phyloP scores from a whole-genome alignment of 139 green algal species.

The Tetradesmus obliquus region DNA sequence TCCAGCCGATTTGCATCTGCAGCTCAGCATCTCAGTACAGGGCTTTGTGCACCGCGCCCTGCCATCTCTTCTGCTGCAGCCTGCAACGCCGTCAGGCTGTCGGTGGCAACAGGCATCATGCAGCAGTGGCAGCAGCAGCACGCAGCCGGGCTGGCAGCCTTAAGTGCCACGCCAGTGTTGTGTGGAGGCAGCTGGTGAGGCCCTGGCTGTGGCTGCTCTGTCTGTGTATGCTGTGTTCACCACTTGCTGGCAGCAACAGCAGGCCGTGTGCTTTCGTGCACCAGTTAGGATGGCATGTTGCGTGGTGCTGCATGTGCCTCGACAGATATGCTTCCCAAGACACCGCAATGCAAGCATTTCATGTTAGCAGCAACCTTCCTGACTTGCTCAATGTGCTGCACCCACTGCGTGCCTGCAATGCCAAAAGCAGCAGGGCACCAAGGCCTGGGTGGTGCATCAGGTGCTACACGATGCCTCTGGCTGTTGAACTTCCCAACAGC shows the following conservation, averaged over 20 bases:
- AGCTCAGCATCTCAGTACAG: background rate
- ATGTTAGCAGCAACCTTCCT: no score
- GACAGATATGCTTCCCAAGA: no score
- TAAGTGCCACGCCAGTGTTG: constrained; percentile 4
- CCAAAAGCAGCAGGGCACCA: background rate
- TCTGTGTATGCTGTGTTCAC: background rate
- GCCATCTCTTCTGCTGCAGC: background rate
- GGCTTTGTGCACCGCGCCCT: no score
- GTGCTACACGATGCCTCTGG: no score
- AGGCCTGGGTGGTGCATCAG: no score
- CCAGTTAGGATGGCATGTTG: no score
- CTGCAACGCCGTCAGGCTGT: background rate
- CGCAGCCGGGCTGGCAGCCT: background rate
- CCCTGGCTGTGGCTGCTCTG: background rate
- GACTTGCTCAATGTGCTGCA: no score
- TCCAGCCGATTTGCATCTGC: background rate
- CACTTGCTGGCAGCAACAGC: background rate
- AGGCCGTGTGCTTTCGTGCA: background rate
- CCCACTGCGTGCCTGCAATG: no score
- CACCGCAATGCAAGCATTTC: no score
- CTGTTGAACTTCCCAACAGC: no score
- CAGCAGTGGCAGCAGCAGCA: background rate
- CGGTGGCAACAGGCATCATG: background rate
- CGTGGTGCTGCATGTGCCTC: no score
- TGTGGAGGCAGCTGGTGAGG: constrained; percentile 42